Conservation (phyloP, 192 early-diverging fungal species). For the Coemansia sp. region DNA sequence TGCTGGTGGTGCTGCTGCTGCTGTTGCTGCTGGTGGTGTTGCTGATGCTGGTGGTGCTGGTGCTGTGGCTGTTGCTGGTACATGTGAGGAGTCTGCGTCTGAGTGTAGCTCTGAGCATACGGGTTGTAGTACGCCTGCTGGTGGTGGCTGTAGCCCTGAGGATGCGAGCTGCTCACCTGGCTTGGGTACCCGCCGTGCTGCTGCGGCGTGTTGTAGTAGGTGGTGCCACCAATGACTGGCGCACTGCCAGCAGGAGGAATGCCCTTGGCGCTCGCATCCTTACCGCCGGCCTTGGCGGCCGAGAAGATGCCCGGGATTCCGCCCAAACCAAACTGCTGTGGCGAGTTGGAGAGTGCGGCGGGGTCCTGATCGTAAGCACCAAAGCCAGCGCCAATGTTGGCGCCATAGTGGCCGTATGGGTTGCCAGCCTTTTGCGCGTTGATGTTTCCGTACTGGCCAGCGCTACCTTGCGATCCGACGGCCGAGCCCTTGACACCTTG, state of each 20-base stretch:
- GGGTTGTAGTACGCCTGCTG: constrained; percentile 53
- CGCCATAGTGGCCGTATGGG: constrained; percentile 51
- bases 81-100: constrained; percentile 51
- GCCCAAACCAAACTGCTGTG: constrained; percentile 51
- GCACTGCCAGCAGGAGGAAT: constrained; percentile 40
- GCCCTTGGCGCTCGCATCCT: constrained; percentile 39
- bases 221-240: constrained; percentile 53
- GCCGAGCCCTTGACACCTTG: constrained; percentile 38
- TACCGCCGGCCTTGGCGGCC: constrained; percentile 38
- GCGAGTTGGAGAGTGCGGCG: constrained; percentile 43
- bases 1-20: constrained; percentile 12
- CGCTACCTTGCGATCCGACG: constrained; percentile 28
- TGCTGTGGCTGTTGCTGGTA: constrained; percentile 52
- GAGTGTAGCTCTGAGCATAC: constrained; percentile 45
- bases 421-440: constrained; percentile 53
- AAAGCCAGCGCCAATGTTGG: constrained; percentile 51
- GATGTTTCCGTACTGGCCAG: constrained; percentile 43
- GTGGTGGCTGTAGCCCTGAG: constrained; percentile 41
- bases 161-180: constrained; percentile 44
- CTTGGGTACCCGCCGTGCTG: constrained; percentile 50
- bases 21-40: constrained; percentile 23
- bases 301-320: constrained; percentile 55
- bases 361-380: constrained; percentile 53
- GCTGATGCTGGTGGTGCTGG: constrained; percentile 33
- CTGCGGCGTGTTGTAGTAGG: constrained; percentile 56